A percentile compares a stretch with the other conserved stretches of the same genome.
phyloP scores from a whole-genome alignment of 129 eudicot species.

The Ambrosia trifida region DNA sequence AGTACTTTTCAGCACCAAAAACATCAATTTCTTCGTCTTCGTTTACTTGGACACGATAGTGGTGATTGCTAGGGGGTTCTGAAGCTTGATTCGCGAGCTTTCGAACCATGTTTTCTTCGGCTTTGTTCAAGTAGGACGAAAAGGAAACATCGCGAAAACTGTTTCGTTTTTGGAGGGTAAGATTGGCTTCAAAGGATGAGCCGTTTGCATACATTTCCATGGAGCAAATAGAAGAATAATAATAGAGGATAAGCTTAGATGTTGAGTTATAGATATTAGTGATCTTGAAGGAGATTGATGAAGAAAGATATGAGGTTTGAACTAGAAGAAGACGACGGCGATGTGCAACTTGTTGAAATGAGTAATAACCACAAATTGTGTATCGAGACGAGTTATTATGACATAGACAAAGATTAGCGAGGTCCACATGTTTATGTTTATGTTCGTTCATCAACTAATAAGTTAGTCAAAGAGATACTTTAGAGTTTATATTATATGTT shows the following conservation, averaged over 20 bases:
- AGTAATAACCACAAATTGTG: constrained; percentile 32
- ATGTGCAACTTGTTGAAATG: constrained; percentile 35
- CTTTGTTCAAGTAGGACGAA: constrained; percentile 57
- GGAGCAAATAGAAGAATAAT: constrained; percentile 8
- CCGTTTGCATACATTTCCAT: constrained; percentile 35
- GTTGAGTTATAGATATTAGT: not conserved
- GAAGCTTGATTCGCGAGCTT: constrained; percentile 23
- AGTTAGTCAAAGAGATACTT: not conserved
- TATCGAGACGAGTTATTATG: constrained; percentile 26
- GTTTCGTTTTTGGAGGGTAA: constrained; percentile 37
- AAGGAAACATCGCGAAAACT: constrained; percentile 58
- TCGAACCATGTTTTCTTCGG: constrained; percentile 45
- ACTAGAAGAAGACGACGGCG: constrained; percentile 19
- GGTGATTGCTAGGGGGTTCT: constrained; percentile 23
- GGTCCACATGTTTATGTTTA: constrained; percentile 46
- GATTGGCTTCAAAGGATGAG: constrained; percentile 39
- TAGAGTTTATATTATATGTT: too few relatives aligned
- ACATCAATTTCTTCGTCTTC: constrained; percentile 70
- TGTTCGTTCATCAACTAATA: not conserved
- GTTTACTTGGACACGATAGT: constrained; percentile 30
- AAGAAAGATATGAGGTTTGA: constrained; percentile 16
- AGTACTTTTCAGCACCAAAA: constrained; percentile 85
- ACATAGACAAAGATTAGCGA: constrained; percentile 25
- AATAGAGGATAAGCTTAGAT: not conserved
- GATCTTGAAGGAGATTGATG: constrained; percentile 18